Conservation (phyloP, 2,329 filamentous ascomycete genomes). For the Iodosphaeria phyllophila region DNA sequence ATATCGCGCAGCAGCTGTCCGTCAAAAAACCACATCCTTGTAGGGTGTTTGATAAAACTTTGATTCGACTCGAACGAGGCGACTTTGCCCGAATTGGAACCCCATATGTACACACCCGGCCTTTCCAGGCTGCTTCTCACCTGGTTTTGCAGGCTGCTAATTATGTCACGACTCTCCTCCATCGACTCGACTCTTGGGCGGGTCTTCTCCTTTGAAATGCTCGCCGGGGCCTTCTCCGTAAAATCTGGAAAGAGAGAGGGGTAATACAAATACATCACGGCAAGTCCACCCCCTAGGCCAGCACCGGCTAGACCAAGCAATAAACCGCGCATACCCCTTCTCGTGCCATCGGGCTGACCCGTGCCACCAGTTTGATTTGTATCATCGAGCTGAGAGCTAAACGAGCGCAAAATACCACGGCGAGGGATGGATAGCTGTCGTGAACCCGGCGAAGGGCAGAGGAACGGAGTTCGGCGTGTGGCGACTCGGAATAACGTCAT, state of each 20-base stretch:
- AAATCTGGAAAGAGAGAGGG: conserved; percentile 6
- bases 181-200: conserved; percentile 37
- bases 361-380: conserved; percentile 2
- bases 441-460: no score
- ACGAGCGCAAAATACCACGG: conserved; percentile 5
- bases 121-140: conserved; percentile 66
- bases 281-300: conserved; percentile 7
- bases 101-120: conserved; percentile 88
- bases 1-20: conserved; percentile 69
- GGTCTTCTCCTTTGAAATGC: conserved; percentile 50
- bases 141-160: conserved; percentile 76
- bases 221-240: conserved; percentile 18
- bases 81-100: conserved; percentile 70
- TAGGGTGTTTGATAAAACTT: conserved; percentile 57
- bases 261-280: conserved; percentile 9
- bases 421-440: no score
- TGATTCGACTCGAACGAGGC: conserved; percentile 71
- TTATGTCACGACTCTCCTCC: conserved; percentile 55
- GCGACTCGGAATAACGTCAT: conserved; percentile 7
- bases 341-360: conserved; percentile 3
- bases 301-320: conserved; percentile 9
- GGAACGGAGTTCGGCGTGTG: conserved; percentile 6
- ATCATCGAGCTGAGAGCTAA: conserved; percentile 1
- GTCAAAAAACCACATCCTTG: conserved; percentile 67
- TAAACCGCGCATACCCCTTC: conserved; percentile 7